Base-by-base conservation (phyloP, 2,329 filamentous ascomycete species). In the Sphaerostilbella broomeana region DNA sequence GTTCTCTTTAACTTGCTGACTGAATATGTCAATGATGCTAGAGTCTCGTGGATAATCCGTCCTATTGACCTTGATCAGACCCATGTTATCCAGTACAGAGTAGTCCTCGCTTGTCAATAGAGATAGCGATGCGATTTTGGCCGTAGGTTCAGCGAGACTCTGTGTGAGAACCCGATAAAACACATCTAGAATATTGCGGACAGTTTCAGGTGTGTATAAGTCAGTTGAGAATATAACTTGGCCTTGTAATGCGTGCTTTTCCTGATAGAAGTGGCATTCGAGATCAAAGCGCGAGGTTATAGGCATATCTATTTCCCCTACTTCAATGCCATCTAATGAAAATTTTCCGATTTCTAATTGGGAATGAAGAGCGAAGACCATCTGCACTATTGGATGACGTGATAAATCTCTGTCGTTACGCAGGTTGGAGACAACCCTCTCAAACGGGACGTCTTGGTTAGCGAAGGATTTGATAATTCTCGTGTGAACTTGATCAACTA, bases 181-280 rank as follows among this genome's bases (percentile, higher is more conserved):
- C 2, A 51, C 36, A 0, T 38, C 36, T 6, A 47, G 22, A 2
- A 55, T 17, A 8, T 45, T 46, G 9, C 40, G 6, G 12, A 56
- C 35, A 1, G 52, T 54, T n/a, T 44, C 41, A 0, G 43, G 10
- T 4, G 49, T 39, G 9, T 47, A 56, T 0, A 56, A 36, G 10
- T 56, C 53, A 4, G 45, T 44, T 0, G 54, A 45, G 21, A 44
- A 56, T 4, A 51, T 18, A 4, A 46, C 24, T 3, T 37, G 29
- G 0, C 53, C 51, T 3, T 27, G 39, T 0, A 56, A 41, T 0
- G 20, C 17, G 5, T 36, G 20, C 0, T 47, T 26, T 22, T 51
- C 44, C 7, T 53, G 52, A 20, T 47, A 52, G 1, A 56, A 16
- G 21, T 55, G 53, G 0, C 54, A 51, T 35, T 56, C 53, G 2